A percentile compares a stretch with the other conserved stretches of the same genome.
phyloP scores from a whole-genome alignment of 2,329 filamentous ascomycete genomes.

The Rhynchosporium graminicola region DNA sequence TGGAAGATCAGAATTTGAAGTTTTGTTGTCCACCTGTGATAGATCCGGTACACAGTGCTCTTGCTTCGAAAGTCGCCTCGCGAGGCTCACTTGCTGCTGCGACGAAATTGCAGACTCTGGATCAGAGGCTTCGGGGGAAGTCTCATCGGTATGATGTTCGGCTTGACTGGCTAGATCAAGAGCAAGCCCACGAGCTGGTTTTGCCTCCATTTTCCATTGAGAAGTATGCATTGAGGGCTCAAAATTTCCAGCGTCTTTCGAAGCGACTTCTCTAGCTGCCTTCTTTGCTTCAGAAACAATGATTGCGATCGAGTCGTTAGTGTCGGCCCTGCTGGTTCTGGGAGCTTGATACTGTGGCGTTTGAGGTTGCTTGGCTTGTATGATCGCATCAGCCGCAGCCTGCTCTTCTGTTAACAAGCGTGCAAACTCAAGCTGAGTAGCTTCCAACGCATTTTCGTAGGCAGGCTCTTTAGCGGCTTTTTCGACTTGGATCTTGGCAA shows the following conservation, averaged over 20 bases:
- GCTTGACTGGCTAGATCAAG: neutral
- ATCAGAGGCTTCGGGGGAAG: neutral
- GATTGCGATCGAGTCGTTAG: slow-evolving; percentile 2
- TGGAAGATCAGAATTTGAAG: too few relatives aligned
- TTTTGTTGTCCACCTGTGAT: too few relatives aligned
- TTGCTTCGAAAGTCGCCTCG: too few relatives aligned
- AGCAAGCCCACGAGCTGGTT: neutral
- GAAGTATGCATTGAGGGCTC: neutral
- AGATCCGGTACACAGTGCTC: too few relatives aligned
- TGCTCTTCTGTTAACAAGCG: neutral
- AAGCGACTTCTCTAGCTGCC: slow-evolving; percentile 2
- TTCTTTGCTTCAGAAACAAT: slow-evolving; percentile 4
- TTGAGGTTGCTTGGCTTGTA: neutral
- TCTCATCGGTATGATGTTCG: neutral
- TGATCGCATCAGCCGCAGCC: neutral
- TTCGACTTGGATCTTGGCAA: slow-evolving; percentile 11
- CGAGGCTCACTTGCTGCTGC: neutral
- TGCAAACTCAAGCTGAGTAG: slow-evolving; percentile 3
- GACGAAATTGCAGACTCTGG: neutral
- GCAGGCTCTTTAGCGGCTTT: slow-evolving; percentile 6
- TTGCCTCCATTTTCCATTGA: slow-evolving; percentile 14
- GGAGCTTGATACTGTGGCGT: neutral
- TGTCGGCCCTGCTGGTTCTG: neutral
- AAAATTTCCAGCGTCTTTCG: neutral
- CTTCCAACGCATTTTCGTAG: neutral